Conservation (phyloP, 2,329 filamentous ascomycete genomes). For the Ciborinia camelliae region DNA sequence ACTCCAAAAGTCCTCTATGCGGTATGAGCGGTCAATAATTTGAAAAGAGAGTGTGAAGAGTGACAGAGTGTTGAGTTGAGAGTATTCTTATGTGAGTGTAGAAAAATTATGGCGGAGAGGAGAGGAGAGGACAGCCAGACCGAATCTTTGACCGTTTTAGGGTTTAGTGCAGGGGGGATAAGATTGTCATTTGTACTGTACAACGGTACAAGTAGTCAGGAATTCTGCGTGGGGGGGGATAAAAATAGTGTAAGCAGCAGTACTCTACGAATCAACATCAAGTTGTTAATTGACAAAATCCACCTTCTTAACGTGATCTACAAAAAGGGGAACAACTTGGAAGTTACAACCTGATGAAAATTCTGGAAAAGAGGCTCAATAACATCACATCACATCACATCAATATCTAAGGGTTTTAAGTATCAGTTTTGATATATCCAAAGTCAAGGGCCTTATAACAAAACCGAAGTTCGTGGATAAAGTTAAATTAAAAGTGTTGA, state of each 20-base stretch:
- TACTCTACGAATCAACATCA: neutral
- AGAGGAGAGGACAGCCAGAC: slow-evolving; percentile 14
- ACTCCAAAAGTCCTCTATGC: neutral
- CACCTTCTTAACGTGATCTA: slow-evolving; percentile 5
- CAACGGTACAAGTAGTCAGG: neutral
- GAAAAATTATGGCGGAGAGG: slow-evolving; percentile 4
- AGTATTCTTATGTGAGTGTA: neutral
- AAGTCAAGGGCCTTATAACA: neutral
- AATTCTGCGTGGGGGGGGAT: slow-evolving; percentile 8
- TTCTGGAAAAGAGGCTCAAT: slow-evolving; percentile 2
- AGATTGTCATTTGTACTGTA: neutral
- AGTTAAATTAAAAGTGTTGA: neutral
- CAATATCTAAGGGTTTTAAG: neutral
- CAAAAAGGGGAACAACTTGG: slow-evolving; percentile 4
- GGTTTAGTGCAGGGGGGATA: slow-evolving; percentile 2
- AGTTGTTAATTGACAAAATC: neutral
- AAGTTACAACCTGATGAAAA: slow-evolving; percentile 10
- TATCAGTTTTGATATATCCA: neutral
- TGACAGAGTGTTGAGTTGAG: neutral
- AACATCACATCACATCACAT: no score
- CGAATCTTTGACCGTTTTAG: slow-evolving; percentile 10
- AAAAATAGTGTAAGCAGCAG: slow-evolving; percentile 6
- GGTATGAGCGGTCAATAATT: neutral
- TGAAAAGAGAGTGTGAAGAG: neutral
- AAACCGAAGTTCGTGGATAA: neutral